phyloP scores from a whole-genome alignment of 306 rosid species.

The Cicer bijugum region DNA sequence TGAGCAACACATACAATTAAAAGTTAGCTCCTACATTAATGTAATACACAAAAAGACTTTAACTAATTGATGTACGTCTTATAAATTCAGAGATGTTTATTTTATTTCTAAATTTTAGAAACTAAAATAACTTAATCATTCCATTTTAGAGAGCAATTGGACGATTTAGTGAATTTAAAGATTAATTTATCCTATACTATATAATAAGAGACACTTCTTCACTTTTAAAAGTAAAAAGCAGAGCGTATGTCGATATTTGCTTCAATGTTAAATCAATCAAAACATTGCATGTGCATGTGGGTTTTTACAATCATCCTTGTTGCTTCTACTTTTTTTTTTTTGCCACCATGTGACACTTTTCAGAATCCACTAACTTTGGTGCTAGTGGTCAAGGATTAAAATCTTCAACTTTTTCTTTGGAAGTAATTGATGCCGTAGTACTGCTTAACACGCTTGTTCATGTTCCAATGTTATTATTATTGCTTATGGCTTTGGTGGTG shows the following conservation, averaged over 20 bases:
- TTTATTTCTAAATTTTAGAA: too few relatives aligned
- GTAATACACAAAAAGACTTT: too few relatives aligned
- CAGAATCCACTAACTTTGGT: constrained; percentile 64
- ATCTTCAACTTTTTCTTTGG: constrained; percentile 41
- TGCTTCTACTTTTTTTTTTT: constrained; percentile 38
- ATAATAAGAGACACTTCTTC: too few relatives aligned
- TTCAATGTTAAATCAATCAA: constrained; percentile 40
- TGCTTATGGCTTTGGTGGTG: constrained; percentile 33
- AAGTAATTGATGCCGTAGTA: constrained; percentile 39
- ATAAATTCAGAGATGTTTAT: too few relatives aligned
- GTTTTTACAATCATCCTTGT: constrained; percentile 17
- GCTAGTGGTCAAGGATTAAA: constrained; percentile 32
- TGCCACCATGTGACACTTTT: constrained; percentile 70
- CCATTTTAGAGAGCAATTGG: too few relatives aligned
- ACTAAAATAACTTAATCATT: too few relatives aligned
- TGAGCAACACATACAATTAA: too few relatives aligned
- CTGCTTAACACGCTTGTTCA: constrained; percentile 39
- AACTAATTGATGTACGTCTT: too few relatives aligned
- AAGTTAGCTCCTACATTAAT: too few relatives aligned
- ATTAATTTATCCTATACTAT: too few relatives aligned
- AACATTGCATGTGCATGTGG: constrained; percentile 56
- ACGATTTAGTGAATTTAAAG: too few relatives aligned
- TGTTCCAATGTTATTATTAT: constrained; percentile 38
- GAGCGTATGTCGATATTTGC: background rate
- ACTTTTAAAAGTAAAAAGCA: background rate